phyloP scores from a whole-genome alignment of 225 moss, liverwort and hornwort species.

The Pleurozium schreberi region DNA sequence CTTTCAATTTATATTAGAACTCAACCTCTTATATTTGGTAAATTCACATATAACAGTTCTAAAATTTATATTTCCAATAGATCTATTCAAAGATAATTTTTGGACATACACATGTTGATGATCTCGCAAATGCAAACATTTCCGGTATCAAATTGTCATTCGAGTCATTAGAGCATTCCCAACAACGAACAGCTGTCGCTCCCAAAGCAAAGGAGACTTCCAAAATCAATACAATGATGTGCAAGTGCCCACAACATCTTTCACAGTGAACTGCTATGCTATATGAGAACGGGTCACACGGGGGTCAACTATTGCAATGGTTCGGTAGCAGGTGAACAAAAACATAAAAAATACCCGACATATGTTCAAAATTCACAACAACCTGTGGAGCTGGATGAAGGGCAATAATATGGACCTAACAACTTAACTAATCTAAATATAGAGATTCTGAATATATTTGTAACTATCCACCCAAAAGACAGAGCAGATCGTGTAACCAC shows the following conservation, averaged over 20 bases:
- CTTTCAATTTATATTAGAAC: background rate
- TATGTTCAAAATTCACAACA: background rate
- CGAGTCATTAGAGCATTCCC: no score
- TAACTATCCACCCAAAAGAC: no score
- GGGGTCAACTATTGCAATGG: background rate
- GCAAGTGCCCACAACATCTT: background rate
- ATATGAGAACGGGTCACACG: background rate
- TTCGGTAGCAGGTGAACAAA: background rate
- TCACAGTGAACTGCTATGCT: background rate
- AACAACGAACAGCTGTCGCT: background rate
- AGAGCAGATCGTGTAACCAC: background rate
- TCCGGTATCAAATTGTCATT: background rate
- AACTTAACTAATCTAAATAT: background rate
- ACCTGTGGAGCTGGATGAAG: slow-evolving; percentile 2
- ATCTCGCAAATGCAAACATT: background rate
- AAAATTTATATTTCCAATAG: background rate
- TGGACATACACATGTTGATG: background rate
- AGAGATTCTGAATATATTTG: background rate
- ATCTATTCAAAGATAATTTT: background rate
- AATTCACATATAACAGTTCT: background rate
- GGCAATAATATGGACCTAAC: slow-evolving; percentile 1
- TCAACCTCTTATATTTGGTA: background rate
- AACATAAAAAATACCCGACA: background rate
- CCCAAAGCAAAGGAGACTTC: background rate
- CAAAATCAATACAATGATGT: background rate